These are phyloP conservation scores for Venturia pyrina DNA, from an alignment of 2,329 filamentous ascomycete genomes.

Conservation along the genomic window DNA sequence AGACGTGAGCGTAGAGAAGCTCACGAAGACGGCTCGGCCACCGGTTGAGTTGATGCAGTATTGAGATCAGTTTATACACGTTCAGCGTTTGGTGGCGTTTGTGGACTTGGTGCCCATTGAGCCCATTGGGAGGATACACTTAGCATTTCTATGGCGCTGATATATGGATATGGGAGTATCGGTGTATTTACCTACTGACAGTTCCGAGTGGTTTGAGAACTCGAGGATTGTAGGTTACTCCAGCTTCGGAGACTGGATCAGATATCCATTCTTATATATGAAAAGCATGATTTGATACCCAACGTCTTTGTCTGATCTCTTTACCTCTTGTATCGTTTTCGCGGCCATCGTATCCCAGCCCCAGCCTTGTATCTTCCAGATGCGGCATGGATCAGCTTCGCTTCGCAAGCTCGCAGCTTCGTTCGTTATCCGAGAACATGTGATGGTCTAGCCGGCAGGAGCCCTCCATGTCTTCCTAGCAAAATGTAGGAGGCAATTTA, in stretches of 20 bases:
- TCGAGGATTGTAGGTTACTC: not conserved
- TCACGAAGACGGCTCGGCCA: constrained; percentile 26
- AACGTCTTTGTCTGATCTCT: not conserved
- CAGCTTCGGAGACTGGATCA: not conserved
- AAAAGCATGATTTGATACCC: not conserved
- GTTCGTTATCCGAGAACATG: not conserved
- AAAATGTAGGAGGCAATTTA: not conserved
- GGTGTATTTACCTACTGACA: not conserved
- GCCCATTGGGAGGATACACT: not conserved
- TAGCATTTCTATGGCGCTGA: not conserved
- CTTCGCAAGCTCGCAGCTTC: not conserved
- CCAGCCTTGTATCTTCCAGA: not conserved
- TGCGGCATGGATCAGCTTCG: not conserved
- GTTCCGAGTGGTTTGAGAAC: not conserved
- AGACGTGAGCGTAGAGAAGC: constrained; percentile 15
- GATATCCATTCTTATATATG: not conserved
- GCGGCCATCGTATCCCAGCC: not conserved
- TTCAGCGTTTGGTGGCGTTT: not conserved
- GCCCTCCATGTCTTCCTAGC: not conserved
- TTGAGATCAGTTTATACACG: not conserved
- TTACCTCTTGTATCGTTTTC: not conserved
- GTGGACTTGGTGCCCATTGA: not conserved
- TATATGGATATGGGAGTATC: not conserved
- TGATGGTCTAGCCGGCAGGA: not conserved
- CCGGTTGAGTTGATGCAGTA: constrained; percentile 29